These are phyloP conservation scores for Tetrahymena borealis DNA, from an alignment of 73 alveolate genomes.

Conservation along the genomic window DNA sequence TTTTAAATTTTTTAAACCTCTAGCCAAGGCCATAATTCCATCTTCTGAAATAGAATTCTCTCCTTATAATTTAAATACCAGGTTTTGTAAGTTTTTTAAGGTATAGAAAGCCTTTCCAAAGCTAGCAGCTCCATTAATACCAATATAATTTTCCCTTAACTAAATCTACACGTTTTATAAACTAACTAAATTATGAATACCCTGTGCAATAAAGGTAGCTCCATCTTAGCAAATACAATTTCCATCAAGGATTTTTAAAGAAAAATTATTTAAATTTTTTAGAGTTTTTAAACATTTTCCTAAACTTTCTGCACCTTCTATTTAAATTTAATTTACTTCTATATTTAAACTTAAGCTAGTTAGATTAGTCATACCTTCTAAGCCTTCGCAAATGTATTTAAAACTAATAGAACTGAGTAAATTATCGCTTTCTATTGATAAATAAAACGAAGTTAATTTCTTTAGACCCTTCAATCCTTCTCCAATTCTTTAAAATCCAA, in stretches of 20 bases:
- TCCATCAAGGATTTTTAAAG: neutral
- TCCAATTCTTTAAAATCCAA: neutral
- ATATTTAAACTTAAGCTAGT: neutral
- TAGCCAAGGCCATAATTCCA: neutral
- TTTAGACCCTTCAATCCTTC: neutral
- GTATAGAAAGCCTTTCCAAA: neutral
- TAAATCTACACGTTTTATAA: neutral
- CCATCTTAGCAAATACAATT: neutral
- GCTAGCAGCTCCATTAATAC: neutral
- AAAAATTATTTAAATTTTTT: neutral
- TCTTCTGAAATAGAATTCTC: neutral
- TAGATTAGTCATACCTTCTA: neutral
- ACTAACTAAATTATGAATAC: neutral
- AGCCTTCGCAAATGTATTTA: neutral
- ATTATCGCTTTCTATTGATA: neutral
- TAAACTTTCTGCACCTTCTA: neutral
- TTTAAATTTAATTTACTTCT: neutral
- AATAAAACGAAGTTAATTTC: neutral
- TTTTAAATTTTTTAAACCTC: neutral
- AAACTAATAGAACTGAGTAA: neutral
- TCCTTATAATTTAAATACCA: neutral
- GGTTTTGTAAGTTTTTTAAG: neutral
- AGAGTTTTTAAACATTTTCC: neutral
- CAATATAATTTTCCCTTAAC: neutral
- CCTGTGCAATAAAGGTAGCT: neutral